phyloP scores from a whole-genome alignment of 2,329 filamentous ascomycete species.

The Neoarthrinium moseri region DNA sequence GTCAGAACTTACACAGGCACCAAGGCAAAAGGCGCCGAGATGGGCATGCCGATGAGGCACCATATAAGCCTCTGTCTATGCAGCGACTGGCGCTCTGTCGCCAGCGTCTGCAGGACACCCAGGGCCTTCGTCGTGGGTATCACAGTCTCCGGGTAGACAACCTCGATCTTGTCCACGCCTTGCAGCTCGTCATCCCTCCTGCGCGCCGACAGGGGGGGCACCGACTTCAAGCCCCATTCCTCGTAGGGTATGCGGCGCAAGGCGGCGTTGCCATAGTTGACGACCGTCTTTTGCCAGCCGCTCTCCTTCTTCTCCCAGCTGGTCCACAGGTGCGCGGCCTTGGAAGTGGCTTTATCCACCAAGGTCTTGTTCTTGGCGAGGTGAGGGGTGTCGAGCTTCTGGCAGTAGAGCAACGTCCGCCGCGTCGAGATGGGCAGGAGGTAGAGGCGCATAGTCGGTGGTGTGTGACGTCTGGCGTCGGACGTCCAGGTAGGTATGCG shows the following conservation, averaged over 20 bases:
- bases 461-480: no score
- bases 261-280: slow-evolving; percentile 80
- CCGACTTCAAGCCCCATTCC: slow-evolving; percentile 96
- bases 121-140: slow-evolving; percentile 64
- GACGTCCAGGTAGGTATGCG: no score
- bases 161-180: slow-evolving; percentile 64
- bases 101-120: slow-evolving; percentile 66
- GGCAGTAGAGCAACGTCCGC: slow-evolving; percentile 88
- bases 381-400: slow-evolving; percentile 65
- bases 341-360: slow-evolving; percentile 68
- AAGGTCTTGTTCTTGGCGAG: slow-evolving; percentile 51
- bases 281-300: slow-evolving; percentile 87
- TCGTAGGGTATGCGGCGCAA: slow-evolving; percentile 89
- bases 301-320: slow-evolving; percentile 81
- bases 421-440: slow-evolving; percentile 90
- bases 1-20: slow-evolving; percentile 72
- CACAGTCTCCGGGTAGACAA: slow-evolving; percentile 73
- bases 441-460: slow-evolving; percentile 88
- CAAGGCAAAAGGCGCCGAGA: slow-evolving; percentile 78
- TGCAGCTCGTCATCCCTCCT: slow-evolving; percentile 62
- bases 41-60: slow-evolving; percentile 79
- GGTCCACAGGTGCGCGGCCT: slow-evolving; percentile 76
- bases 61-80: slow-evolving; percentile 77
- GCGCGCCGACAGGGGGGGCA: slow-evolving; percentile 75
- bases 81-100: slow-evolving; percentile 75